Evolutionary conservation across 257 asterid genomes (phyloP).

Genomic region (Solanum piurae): DNA sequence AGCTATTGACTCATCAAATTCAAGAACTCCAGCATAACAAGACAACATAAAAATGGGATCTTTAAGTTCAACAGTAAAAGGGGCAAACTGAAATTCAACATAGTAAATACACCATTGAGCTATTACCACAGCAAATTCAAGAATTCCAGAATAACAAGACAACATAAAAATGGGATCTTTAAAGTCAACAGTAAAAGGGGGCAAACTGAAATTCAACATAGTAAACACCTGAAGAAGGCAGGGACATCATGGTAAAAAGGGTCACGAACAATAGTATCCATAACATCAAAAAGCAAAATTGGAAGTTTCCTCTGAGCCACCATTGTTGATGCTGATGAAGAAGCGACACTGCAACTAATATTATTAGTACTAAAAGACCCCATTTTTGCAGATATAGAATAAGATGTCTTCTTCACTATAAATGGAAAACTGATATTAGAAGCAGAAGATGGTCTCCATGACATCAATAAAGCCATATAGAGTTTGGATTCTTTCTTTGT

Average conservation of each 20-base stretch:
- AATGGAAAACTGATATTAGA: background rate
- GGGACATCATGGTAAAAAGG: conserved; percentile 85
- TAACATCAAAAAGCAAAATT: conserved; percentile 70
- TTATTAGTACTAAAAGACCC: conserved; percentile 1
- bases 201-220: background rate
- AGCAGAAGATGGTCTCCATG: background rate
- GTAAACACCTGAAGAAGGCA: conserved; percentile 43
- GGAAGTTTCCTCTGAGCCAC: conserved; percentile 43
- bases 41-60: background rate
- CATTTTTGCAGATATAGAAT: conserved; percentile 3
- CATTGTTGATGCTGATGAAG: background rate
- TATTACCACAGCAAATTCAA: background rate
- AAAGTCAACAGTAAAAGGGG: background rate
- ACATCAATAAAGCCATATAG: background rate
- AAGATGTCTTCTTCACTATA: background rate
- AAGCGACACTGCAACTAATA: background rate
- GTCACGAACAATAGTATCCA: conserved; percentile 86
- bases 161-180: background rate
- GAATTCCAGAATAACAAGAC: background rate
- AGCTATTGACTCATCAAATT: background rate
- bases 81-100: background rate
- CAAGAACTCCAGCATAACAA: background rate
- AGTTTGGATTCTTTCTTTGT: background rate
- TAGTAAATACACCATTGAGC: background rate
- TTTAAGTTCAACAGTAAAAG: background rate